These are phyloP conservation scores for Petunia secreta DNA, from an alignment of 257 asterid species.

Conservation along the genomic window DNA sequence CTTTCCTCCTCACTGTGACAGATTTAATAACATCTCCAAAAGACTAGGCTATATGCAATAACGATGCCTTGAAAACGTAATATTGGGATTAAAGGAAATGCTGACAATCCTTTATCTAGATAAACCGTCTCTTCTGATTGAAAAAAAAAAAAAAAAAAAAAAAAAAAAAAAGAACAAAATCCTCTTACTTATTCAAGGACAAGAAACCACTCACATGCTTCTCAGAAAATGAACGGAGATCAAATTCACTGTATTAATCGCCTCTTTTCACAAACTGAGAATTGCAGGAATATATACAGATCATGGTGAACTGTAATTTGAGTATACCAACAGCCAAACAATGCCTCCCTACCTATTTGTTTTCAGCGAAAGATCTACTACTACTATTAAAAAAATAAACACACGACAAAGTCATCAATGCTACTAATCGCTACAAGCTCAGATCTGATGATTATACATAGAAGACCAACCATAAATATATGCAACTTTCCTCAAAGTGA, in stretches of 20 bases:
- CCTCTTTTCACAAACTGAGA: not conserved
- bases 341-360: constrained; percentile 25
- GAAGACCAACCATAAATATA: not conserved
- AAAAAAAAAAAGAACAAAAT: not conserved
- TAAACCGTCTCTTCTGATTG: not conserved
- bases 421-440: not conserved
- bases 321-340: constrained; percentile 17
- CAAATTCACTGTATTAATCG: not conserved
- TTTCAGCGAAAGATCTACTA: constrained; percentile 8
- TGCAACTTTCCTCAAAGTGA: constrained; percentile 14
- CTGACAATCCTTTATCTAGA: not conserved
- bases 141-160: not conserved
- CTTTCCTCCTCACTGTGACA: not conserved
- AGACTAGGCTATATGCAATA: not conserved
- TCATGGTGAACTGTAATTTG: constrained; percentile 9
- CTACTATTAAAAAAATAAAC: not conserved
- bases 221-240: not conserved
- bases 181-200: not conserved
- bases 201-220: not conserved
- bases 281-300: constrained; percentile 19
- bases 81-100: not conserved
- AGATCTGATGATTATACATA: not conserved
- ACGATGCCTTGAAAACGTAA: not conserved
- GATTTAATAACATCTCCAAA: not conserved
- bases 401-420: constrained; percentile 5